Evolutionary conservation across 306 rosid genomes (phyloP).

Genomic region (Citrullus mucosospermus): DNA sequence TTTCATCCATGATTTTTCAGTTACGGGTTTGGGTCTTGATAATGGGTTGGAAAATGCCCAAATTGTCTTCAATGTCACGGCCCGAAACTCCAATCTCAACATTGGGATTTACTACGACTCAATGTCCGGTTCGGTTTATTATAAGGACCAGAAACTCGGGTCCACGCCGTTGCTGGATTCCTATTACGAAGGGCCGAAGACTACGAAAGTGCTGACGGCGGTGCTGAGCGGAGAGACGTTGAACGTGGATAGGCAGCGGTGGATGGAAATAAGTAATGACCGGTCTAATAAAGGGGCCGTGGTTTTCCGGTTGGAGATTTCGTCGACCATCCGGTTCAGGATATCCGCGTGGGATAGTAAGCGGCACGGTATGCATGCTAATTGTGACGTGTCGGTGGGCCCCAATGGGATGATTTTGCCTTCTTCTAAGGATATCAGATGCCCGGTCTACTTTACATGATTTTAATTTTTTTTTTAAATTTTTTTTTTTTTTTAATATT

Average conservation of each 20-base stretch:
- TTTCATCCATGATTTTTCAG: constrained; percentile 37
- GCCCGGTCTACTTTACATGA: constrained; percentile 51
- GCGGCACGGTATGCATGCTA: constrained; percentile 60
- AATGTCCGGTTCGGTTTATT: constrained; percentile 40
- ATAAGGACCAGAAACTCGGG: constrained; percentile 52
- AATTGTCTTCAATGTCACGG: constrained; percentile 31
- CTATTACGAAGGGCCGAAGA: constrained; percentile 60
- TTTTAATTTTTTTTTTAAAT: not conserved
- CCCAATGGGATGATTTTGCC: constrained; percentile 45
- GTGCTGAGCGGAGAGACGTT: constrained; percentile 33
- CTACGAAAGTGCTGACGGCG: constrained; percentile 28
- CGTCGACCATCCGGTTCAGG: constrained; percentile 44
- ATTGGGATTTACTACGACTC: constrained; percentile 50
- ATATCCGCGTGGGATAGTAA: constrained; percentile 48
- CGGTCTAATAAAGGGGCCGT: constrained; percentile 37
- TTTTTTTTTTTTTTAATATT: not conserved
- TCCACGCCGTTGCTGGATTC: constrained; percentile 20
- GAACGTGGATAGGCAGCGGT: constrained; percentile 33
- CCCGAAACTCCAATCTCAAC: constrained; percentile 63
- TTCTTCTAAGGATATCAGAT: constrained; percentile 32
- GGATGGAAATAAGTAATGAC: constrained; percentile 56
- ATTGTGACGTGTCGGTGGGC: constrained; percentile 56
- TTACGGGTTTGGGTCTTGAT: constrained; percentile 40
- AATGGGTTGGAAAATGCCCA: constrained; percentile 35
- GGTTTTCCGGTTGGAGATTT: constrained; percentile 46